Evolutionary conservation across 1,284 basidiomycete species (phyloP), one percentile per base, ranked within the genome.

Genomic region (Trametes hirsuta): DNA sequence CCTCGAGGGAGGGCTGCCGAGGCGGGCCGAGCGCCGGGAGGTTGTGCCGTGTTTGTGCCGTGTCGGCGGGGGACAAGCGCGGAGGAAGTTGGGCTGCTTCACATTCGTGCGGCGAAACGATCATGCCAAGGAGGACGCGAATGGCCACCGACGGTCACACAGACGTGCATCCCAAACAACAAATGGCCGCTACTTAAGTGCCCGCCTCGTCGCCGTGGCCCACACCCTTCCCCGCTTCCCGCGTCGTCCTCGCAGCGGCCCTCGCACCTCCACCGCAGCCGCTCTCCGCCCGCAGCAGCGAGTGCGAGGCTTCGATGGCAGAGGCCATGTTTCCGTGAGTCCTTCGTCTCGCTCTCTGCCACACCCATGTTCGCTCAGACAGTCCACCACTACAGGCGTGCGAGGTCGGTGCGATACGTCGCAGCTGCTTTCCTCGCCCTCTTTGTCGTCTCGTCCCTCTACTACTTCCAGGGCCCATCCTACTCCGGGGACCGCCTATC

Each of bases 361-460:
- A 36, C 40, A 37, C 40, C 46, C 55, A 59, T 59, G 46, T 35
- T 46, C 48, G 54, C 49, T 56, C 49, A 57, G 30, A 36, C 30
- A 10, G 22, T 42, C 37, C 18, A 41, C 22, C 21, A 36, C 14
- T 24, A 61, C 47, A 72, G 70, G 51, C 63, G 69, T 6, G 45
- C 74, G 47, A 62, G 68, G 5, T 35, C 68, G 14, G 74, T 71
- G 39, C 71, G 75, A 56, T 60, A 79, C 30, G 59, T 50, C 5
- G 63, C 69, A 45, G 62, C 71, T 46, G 62, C 71, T 3, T 39
- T 71, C 11, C 63, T 55, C 1, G 61, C 62, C 4, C 25, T 72
- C 51, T 40, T 68, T 37, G 59, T 69, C n/a, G 46, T 71, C 46
- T 59, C 63, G 22, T 66, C 66, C 9, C 64, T 71, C 47, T 66